Evolutionary conservation across 2,329 filamentous ascomycete species (phyloP), one percentile per base, ranked within the genome.

Genomic region (Colletotrichum cuscutae): DNA sequence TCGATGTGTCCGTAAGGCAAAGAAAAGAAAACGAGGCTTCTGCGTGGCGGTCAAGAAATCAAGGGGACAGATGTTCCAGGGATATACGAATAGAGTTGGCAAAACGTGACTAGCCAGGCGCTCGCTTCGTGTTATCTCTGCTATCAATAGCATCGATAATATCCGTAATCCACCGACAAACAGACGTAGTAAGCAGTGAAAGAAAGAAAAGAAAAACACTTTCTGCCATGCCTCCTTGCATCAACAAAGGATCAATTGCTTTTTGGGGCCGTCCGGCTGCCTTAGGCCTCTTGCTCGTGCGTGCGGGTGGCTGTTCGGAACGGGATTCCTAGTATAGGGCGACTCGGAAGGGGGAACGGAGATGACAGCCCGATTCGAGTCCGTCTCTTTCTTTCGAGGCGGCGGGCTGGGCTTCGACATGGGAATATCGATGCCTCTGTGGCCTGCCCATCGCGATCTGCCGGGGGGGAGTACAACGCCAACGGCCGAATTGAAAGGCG

Each of bases 281-380:
- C 59, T 56, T 35, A 49, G 28, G 65, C 37, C 56, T 56, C 61
- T 26, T 19, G 37, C 8, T 24, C 32, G 62, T 24, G 42, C 52
- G 24, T 30, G 30, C 52, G 30, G 42, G 63, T 42, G 63, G 35
- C 35, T 30, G 22, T 24, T 54, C 65, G 64, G 58, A 26, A 37
- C 26, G 22, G 9, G 19, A 46, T 69, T 62, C 69, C 30, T 62
- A 53, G 37, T 63, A 46, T n/a, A 68, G 65, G 46, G n/a, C 64
- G 69, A 62, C 35, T 58, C 57, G 60, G 69, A 69, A 69, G 65
- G 58, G 65, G 22, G 46, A 4, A 28, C 70, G 70, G 70, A 70
- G 65, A 72, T 65, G 58, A 63, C 11, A 59, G 54, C 65, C 59
- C 32, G 32, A 64, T 70, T 70, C 12, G 69, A 68, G 28, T 58